Evolutionary conservation across 2,329 filamentous ascomycete genomes (phyloP).

Genomic region (Cladosporium halotolerans): DNA sequence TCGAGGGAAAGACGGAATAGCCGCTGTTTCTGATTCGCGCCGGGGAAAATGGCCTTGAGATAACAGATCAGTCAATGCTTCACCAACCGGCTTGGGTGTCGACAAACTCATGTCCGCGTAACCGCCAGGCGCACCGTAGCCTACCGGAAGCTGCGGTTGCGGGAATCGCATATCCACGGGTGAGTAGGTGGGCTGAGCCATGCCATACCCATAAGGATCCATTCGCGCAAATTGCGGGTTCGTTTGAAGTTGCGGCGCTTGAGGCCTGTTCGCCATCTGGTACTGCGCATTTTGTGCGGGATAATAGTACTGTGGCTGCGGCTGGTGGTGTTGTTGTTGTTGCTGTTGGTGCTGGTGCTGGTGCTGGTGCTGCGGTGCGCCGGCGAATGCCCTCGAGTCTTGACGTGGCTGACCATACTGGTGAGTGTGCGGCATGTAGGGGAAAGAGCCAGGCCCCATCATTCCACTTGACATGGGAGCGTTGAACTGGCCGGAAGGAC

Average conservation of each 20-base stretch:
- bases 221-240: conserved; percentile 20
- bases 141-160: conserved; percentile 15
- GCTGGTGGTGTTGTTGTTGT: conserved; percentile 8
- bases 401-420: conserved; percentile 18
- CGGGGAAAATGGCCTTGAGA: conserved; percentile 18
- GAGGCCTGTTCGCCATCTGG: background rate
- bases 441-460: conserved; percentile 11
- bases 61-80: background rate
- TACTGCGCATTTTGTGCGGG: background rate
- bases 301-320: background rate
- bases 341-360: conserved; percentile 13
- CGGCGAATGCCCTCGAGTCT: conserved; percentile 17
- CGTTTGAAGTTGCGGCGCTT: conserved; percentile 13
- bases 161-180: conserved; percentile 21
- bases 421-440: conserved; percentile 16
- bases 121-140: conserved; percentile 14
- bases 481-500: conserved; percentile 2
- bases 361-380: conserved; percentile 16
- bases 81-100: background rate
- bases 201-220: conserved; percentile 22
- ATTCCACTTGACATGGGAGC: conserved; percentile 9
- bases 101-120: conserved; percentile 14
- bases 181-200: conserved; percentile 18
- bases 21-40: conserved; percentile 19
- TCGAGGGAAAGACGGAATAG: conserved; percentile 40